A percentile compares a stretch with the other conserved stretches of the same genome.
phyloP scores from a whole-genome alignment of 1,139 yeast genomes.

The Lodderomyces oxycetoniae region DNA sequence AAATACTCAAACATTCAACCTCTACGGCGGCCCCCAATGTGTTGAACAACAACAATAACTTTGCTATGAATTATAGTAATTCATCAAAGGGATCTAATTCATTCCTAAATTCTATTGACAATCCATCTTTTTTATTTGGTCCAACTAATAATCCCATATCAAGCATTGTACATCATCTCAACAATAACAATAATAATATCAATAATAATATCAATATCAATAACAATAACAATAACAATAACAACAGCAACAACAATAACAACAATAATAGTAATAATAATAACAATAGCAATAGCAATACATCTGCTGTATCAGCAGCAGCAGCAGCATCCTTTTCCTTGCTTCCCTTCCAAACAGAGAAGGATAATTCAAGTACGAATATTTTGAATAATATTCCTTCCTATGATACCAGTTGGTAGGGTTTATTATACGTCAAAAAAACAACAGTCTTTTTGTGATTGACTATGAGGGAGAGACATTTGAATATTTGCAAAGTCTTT shows the following conservation, averaged over 20 bases:
- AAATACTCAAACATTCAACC: constrained; percentile 7
- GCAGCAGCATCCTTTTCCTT: neutral
- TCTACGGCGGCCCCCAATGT: neutral
- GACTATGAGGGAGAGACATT: too few species aligned
- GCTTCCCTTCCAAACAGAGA: too few species aligned
- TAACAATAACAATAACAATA: neutral
- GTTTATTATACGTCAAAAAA: too few species aligned
- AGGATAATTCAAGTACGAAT: neutral
- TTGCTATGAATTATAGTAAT: neutral
- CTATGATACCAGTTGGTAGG: neutral
- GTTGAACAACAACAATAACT: neutral
- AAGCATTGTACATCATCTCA: neutral
- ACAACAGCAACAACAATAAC: neutral
- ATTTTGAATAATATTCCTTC: neutral
- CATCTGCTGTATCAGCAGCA: too few species aligned
- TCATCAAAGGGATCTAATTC: neutral
- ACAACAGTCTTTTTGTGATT: too few species aligned
- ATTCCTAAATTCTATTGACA: constrained; percentile 4
- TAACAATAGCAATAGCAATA: too few species aligned
- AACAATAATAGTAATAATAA: too few species aligned
- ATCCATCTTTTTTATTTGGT: constrained; percentile 7
- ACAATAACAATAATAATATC: neutral
- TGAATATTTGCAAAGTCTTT: too few species aligned
- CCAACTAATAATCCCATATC: constrained; percentile 2
- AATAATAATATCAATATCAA: constrained; percentile 1